These are phyloP conservation scores for Penicillium griseofulvum DNA, from an alignment of 2,329 filamentous ascomycete genomes.

Conservation along the genomic window DNA sequence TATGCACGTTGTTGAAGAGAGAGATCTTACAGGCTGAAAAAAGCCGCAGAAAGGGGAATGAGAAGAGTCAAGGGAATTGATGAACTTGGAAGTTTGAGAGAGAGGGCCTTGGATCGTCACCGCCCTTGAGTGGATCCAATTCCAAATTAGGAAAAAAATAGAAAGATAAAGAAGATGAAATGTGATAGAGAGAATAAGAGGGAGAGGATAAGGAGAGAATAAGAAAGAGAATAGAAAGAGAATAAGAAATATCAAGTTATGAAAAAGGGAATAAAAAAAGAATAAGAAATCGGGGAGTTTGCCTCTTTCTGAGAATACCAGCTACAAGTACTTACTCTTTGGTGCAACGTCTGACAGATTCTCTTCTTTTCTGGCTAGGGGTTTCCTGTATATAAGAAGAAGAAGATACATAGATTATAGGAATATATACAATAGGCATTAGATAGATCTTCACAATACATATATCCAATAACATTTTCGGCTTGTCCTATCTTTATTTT, in stretches of 20 bases:
- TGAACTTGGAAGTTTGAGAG: background rate
- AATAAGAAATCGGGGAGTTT: background rate
- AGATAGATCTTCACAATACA: no score
- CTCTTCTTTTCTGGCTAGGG: background rate
- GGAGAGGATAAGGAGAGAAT: no score
- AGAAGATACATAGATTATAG: no score
- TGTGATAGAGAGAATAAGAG: no score
- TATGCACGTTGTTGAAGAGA: conserved; percentile 29
- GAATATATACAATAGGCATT: no score
- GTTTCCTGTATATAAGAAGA: no score
- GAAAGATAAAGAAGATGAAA: background rate
- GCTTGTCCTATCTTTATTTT: background rate
- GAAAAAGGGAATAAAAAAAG: conserved; percentile 8
- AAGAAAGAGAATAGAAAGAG: conserved; percentile 6
- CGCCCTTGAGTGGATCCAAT: conserved; percentile 3
- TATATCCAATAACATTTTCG: background rate
- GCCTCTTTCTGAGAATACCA: background rate
- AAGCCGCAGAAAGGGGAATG: conserved; percentile 15
- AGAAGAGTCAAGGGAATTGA: background rate
- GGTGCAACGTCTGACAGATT: background rate
- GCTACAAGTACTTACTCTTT: background rate
- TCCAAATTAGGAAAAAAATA: background rate
- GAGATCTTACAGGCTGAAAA: conserved; percentile 32
- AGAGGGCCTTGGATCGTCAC: background rate
- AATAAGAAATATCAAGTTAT: conserved; percentile 11